Evolutionary conservation across 106 monocot genomes (phyloP).

Genomic region (Hemerocallis citrina): DNA sequence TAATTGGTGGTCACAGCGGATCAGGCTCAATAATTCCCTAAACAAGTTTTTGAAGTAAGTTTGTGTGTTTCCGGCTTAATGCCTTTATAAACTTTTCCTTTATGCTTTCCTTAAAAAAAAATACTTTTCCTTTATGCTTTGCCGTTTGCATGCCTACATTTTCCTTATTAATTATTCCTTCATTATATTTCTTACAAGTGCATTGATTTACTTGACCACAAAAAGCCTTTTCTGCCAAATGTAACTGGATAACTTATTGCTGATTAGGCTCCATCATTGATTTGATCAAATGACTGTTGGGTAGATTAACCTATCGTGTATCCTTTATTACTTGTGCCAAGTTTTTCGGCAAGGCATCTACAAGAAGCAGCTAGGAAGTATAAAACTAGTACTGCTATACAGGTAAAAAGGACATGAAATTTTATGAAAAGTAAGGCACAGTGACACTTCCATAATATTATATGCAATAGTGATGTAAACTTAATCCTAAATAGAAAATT

Average conservation of each 20-base stretch:
- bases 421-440: too few relatives aligned
- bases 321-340: neutral
- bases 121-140: too few relatives aligned
- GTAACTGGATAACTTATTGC: neutral
- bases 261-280: neutral
- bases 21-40: constrained; percentile 47
- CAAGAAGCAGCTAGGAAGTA: neutral
- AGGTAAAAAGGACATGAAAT: too few relatives aligned
- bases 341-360: neutral
- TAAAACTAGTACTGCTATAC: too few relatives aligned
- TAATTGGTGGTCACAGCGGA: constrained; percentile 64
- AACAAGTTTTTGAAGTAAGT: constrained; percentile 52
- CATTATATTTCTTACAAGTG: too few relatives aligned
- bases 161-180: too few relatives aligned
- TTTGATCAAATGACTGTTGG: neutral
- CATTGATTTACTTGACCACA: neutral
- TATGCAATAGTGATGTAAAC: too few relatives aligned
- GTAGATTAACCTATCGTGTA: neutral
- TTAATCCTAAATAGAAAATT: too few relatives aligned
- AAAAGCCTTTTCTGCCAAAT: neutral
- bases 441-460: too few relatives aligned
- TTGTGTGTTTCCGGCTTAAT: neutral
- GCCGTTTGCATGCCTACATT: too few relatives aligned
- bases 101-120: neutral
- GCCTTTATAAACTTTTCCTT: neutral